Evolutionary conservation across 73 alveolate species (phyloP), one percentile per base, ranked within the genome.

Genomic region (Blepharisma stoltei): DNA sequence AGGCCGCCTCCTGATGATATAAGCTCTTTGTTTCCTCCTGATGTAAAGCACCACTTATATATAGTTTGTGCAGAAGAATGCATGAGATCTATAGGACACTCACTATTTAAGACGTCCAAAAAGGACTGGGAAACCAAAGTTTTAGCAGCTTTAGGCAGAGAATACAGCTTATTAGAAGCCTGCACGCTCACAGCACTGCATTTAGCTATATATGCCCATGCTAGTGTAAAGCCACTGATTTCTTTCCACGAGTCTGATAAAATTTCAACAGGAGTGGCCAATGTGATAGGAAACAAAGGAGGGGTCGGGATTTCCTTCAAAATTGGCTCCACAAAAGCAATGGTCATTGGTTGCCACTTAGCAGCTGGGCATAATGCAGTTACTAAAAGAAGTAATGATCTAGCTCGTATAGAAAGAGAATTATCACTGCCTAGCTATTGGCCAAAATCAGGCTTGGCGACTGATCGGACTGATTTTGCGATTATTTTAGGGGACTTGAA

Each of bases 11-110:
- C 37, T 14, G 37, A 14, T 14, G 45, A 60, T 25, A 25, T 60
- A 20, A 14, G 46, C 11, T n/a, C 14, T 38, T 14, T 60, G 2
- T 9, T 60, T 14, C 45, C 23, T 11, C 14, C 14, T 8, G 46
- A n/a, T 14, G 73, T 25, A 60, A 20, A 20, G 46, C 95, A 90
- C 80, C 95, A 93, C 80, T 76, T 93, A 32, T 81, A 76, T 73
- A 86, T 90, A 11, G 82, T 93, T 6, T 89, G 89, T 21, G 81
- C 98, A 4, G 89, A 93, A 81, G 98, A 93, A 73, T 93, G 98
- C 81, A 55, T 90, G 52, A 83, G 94, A 67, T 78, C 97, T 11
- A 90, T 93, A 32, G 82, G 87, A 14, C 82, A 87, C 37, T 88
- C 98, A n/a, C 67, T 89, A 43, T 80, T 93, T 52, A 80, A 75